Evolutionary conservation across 805 yeast genomes (phyloP), one percentile per base, ranked within the genome.

Genomic region (Hanseniaspora meyeri): DNA sequence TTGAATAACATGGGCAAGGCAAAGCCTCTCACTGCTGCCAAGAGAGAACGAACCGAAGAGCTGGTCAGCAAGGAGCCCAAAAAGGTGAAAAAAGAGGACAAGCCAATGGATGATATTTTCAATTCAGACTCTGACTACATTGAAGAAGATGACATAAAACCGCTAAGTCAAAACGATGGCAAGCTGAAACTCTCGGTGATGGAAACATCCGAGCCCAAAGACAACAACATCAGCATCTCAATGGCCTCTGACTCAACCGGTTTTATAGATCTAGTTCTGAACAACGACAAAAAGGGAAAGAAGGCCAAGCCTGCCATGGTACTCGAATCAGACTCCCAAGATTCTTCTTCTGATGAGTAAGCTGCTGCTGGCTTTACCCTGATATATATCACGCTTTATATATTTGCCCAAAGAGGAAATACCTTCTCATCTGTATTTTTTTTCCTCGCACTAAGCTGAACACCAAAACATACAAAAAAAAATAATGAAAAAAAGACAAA

Each of bases 301-400:
- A 51, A 51, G 16, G 16, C 20, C 3, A 43, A 43, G 16, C 54
- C 54, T 19, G 42, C 20, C 9, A 32, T 53, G 46, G 47, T 46
- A 4, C 29, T 53, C 4, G 57, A 53, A 17, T 53, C 57, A n/a
- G 57, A 53, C 29, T 53, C 57, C 4, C 45, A 51, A n/a, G 57
- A 42, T 14, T 46, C 57, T 11, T 51, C 55, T 2, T n/a, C 17
- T 45, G 48, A 36, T 48, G 27, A 38, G 8, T 20, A 24, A 16
- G n/a, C n/a, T n/a, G 3, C 3, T 36, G 38, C 14, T 36, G 14
- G 12, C 12, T 32, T 36, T 36, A 36, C 38, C 38, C 38, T 36
- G 38, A 36, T 34, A 34, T 34, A 3, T 34, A 34, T 7, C 37
- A 34, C 2, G 9, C 37, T 4, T 7, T 34, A 11, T 34, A 32